phyloP scores from a whole-genome alignment of 2,329 filamentous ascomycete genomes.

The Fusarium sp. region DNA sequence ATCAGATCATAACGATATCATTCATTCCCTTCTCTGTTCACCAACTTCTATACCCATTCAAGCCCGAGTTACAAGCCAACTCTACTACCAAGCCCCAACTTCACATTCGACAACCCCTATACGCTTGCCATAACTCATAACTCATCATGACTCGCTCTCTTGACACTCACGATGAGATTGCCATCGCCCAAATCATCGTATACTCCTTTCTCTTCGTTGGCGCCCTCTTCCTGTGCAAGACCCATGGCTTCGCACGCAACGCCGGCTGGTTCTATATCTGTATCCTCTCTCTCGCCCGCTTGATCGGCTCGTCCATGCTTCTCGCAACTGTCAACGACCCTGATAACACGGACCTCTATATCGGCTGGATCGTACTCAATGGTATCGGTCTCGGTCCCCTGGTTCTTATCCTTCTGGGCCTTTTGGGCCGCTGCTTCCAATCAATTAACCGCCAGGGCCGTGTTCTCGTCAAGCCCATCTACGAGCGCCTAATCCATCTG shows the following conservation, averaged over 20 bases:
- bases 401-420: constrained; percentile 53
- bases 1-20: constrained; percentile 1
- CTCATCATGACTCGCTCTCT: constrained; percentile 39
- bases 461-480: constrained; percentile 42
- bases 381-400: constrained; percentile 55
- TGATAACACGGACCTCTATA: constrained; percentile 51
- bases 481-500: constrained; percentile 51
- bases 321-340: constrained; percentile 59
- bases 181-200: constrained; percentile 47
- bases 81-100: not conserved
- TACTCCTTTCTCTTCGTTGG: constrained; percentile 45
- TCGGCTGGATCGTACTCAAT: constrained; percentile 47
- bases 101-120: not conserved
- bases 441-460: constrained; percentile 55
- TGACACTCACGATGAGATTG: constrained; percentile 45
- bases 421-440: constrained; percentile 53
- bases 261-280: constrained; percentile 69
- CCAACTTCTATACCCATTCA: not conserved
- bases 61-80: not conserved
- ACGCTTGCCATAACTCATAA: not conserved
- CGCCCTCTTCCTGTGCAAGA: constrained; percentile 55
- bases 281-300: constrained; percentile 65
- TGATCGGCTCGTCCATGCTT: constrained; percentile 61
- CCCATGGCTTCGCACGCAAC: constrained; percentile 63
- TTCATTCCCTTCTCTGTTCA: not conserved